These are phyloP conservation scores for Cutaneotrichosporon sp. DNA, from an alignment of 1,284 basidiomycete genomes.

Conservation along the genomic window DNA sequence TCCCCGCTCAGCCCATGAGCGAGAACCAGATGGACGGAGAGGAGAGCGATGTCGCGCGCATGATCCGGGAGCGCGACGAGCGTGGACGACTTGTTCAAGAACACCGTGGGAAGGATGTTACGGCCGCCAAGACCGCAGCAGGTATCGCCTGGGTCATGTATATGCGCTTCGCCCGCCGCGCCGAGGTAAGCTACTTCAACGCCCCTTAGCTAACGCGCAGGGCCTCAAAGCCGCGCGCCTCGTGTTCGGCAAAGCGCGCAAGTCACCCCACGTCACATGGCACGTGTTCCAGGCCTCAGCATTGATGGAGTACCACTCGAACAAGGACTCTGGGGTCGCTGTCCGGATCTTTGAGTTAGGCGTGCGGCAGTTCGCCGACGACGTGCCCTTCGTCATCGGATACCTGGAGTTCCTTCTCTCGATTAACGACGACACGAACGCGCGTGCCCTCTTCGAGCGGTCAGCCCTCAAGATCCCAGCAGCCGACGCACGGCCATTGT, in stretches of 20 bases:
- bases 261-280: slow-evolving; percentile 81
- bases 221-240: slow-evolving; percentile 71
- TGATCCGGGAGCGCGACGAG: slow-evolving; percentile 62
- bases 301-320: slow-evolving; percentile 92
- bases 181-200: slow-evolving; percentile 54
- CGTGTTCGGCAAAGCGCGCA: slow-evolving; percentile 79
- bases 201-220: slow-evolving; percentile 25
- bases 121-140: slow-evolving; percentile 50
- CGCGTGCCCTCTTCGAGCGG: slow-evolving; percentile 89
- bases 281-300: slow-evolving; percentile 91
- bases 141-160: slow-evolving; percentile 69
- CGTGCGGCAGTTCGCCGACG: slow-evolving; percentile 75
- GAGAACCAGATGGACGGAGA: slow-evolving; percentile 40
- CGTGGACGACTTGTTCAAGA: slow-evolving; percentile 51
- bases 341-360: slow-evolving; percentile 92
- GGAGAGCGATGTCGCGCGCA: slow-evolving; percentile 49
- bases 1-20: slow-evolving; percentile 27
- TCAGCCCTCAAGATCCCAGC: slow-evolving; percentile 63
- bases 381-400: slow-evolving; percentile 77
- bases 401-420: slow-evolving; percentile 91
- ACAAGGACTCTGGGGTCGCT: slow-evolving; percentile 76
- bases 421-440: slow-evolving; percentile 94
- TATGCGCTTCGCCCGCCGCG: slow-evolving; percentile 84
- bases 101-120: slow-evolving; percentile 50
- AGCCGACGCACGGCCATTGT: slow-evolving; percentile 75